A percentile compares a stretch with the other conserved stretches of the same genome.
These are phyloP conservation scores for Xylariaceae sp. DNA, from an alignment of 2,329 filamentous ascomycete species.

Conservation along the genomic window DNA sequence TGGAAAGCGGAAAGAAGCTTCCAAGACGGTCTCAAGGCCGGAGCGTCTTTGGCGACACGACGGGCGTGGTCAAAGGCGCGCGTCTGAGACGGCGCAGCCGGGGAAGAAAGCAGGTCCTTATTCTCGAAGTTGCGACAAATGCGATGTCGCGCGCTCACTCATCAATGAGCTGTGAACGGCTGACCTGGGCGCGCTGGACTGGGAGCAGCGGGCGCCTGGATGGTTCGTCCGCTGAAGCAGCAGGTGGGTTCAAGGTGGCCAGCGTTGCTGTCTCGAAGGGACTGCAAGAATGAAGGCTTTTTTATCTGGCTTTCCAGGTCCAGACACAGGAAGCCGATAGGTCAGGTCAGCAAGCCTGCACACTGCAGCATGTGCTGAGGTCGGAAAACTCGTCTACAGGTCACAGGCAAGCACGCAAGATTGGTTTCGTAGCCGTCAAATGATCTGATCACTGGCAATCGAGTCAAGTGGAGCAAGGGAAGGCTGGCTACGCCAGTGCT, in stretches of 20 bases:
- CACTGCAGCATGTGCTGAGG: too few species aligned
- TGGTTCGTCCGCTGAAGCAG: constrained; percentile 6
- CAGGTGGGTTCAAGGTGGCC: too few species aligned
- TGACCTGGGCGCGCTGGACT: constrained; percentile 11
- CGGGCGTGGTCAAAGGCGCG: constrained; percentile 15
- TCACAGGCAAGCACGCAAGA: too few species aligned
- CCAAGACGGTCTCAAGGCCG: constrained; percentile 21
- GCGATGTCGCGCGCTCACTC: constrained; percentile 24
- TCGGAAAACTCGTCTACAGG: too few species aligned
- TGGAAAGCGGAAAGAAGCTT: constrained; percentile 30
- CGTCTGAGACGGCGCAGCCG: constrained; percentile 16
- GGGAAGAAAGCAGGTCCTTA: constrained; percentile 26
- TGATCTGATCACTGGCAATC: too few species aligned
- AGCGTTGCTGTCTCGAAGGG: constrained; percentile 17
- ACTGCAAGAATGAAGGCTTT: constrained; percentile 8
- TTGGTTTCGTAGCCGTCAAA: too few species aligned
- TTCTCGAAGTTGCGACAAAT: constrained; percentile 30
- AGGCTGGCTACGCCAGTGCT: too few species aligned
- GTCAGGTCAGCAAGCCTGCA: too few species aligned
- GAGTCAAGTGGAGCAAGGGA: too few species aligned
- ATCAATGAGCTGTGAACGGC: constrained; percentile 15
- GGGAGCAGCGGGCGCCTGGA: constrained; percentile 15
- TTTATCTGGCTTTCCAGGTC: too few species aligned
- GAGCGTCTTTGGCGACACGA: constrained; percentile 26
- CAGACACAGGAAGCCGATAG: too few species aligned